Conservation (phyloP, 2,329 filamentous ascomycete species). For the Alternaria conjuncta region DNA sequence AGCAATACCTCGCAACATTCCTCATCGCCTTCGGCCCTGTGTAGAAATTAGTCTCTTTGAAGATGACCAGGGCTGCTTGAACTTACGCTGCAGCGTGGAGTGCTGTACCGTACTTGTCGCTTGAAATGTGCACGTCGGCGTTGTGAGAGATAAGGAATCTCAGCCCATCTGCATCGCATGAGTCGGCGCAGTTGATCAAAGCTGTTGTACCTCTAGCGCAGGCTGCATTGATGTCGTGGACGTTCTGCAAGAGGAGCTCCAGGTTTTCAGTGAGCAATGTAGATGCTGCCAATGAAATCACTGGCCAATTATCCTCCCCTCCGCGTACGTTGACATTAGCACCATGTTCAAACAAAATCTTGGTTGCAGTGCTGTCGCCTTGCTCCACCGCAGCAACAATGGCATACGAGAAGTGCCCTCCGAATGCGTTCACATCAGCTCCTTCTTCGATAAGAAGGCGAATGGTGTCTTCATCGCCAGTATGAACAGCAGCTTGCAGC, state of each 20-base stretch:
- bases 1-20: slow-evolving; percentile 23
- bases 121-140: slow-evolving; percentile 23
- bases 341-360: slow-evolving; percentile 24
- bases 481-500: slow-evolving; percentile 28
- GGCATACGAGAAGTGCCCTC: slow-evolving; percentile 23
- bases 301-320: slow-evolving; percentile 25
- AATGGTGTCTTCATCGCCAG: slow-evolving; percentile 22
- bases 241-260: slow-evolving; percentile 21
- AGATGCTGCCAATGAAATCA: slow-evolving; percentile 21
- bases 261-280: slow-evolving; percentile 23
- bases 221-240: slow-evolving; percentile 26
- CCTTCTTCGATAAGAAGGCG: slow-evolving; percentile 23
- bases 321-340: slow-evolving; percentile 31
- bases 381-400: slow-evolving; percentile 26
- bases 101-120: slow-evolving; percentile 25
- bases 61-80: not conserved
- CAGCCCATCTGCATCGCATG: slow-evolving; percentile 21
- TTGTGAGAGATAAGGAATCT: slow-evolving; percentile 19
- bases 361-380: slow-evolving; percentile 15
- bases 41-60: not conserved
- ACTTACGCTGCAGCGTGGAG: slow-evolving; percentile 29
- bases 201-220: slow-evolving; percentile 28
- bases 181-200: slow-evolving; percentile 25
- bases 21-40: slow-evolving; percentile 19
- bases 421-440: slow-evolving; percentile 27